Conservation (phyloP, 148 eudicot genomes). For the Rhododendron ovatum region DNA sequence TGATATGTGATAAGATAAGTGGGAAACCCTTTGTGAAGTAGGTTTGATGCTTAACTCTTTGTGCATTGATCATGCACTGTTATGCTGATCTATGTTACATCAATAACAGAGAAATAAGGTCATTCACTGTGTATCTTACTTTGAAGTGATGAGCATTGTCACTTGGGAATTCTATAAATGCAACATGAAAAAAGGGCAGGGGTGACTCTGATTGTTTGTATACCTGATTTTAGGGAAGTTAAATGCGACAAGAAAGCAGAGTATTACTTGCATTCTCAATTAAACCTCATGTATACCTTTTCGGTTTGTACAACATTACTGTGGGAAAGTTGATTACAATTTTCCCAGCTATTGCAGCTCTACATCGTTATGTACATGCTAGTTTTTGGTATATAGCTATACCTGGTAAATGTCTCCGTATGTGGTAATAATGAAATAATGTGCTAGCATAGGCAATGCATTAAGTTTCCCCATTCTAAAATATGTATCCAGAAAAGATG, state of each 20-base stretch:
- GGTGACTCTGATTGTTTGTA: neutral
- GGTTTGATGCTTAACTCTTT: neutral
- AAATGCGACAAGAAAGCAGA: neutral
- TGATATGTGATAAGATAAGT: neutral
- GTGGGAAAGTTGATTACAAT: neutral
- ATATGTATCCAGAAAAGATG: neutral
- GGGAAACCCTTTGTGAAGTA: neutral
- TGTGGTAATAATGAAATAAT: neutral
- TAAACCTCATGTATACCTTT: neutral
- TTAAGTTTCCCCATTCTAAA: neutral
- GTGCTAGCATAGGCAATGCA: neutral
- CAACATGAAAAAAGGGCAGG: neutral
- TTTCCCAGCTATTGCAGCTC: neutral
- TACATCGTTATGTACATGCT: neutral
- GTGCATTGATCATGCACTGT: neutral
- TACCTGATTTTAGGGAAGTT: neutral
- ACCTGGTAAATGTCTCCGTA: neutral
- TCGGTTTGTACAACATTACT: neutral
- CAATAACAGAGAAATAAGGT: constrained; percentile 16
- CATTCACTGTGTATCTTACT: neutral
- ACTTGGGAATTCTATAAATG: neutral
- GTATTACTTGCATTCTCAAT: neutral
- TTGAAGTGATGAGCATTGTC: neutral
- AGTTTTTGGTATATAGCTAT: too few species aligned
- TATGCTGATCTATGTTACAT: too few species aligned